These are phyloP conservation scores for Leavenworthia alabamica DNA, from an alignment of 345 rosid genomes.

Conservation along the genomic window DNA sequence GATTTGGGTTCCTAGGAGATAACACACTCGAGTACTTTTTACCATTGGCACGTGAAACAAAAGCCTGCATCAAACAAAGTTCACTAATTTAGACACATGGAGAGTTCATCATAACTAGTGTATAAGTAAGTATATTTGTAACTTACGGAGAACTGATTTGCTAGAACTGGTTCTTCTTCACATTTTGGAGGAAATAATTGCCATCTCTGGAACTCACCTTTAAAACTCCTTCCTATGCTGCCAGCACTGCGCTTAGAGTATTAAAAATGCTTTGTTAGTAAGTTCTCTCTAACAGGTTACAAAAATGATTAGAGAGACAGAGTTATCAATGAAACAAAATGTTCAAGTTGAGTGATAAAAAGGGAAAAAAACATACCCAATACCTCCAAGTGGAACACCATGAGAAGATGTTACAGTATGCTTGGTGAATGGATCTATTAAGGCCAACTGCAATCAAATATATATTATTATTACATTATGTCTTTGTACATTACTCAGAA, in stretches of 20 bases:
- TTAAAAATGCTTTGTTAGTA: not conserved
- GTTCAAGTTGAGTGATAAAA: not conserved
- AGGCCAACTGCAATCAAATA: constrained; percentile 36
- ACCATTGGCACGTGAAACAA: constrained; percentile 27
- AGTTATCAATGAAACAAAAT: not conserved
- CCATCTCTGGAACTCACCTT: constrained; percentile 88
- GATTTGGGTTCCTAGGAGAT: constrained; percentile 20
- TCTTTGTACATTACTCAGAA: not conserved
- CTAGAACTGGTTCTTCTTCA: constrained; percentile 67
- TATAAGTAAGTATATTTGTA: not conserved
- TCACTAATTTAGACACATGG: not conserved
- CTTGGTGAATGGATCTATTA: constrained; percentile 62
- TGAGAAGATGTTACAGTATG: constrained; percentile 52
- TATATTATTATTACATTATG: not conserved
- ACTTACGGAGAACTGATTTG: constrained; percentile 97
- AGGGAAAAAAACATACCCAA: constrained; percentile 53
- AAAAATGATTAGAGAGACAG: not conserved
- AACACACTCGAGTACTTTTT: constrained; percentile 27
- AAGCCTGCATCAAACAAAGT: constrained; percentile 18
- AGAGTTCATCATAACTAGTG: not conserved
- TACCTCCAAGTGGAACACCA: constrained; percentile 79
- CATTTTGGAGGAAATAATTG: constrained; percentile 70
- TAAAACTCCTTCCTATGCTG: constrained; percentile 85
- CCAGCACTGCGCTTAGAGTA: constrained; percentile 45
- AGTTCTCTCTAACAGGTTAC: not conserved